A percentile compares a stretch with the other conserved stretches of the same genome.
phyloP scores from a whole-genome alignment of 2,329 filamentous ascomycete species.

The Lachnellula arida region DNA sequence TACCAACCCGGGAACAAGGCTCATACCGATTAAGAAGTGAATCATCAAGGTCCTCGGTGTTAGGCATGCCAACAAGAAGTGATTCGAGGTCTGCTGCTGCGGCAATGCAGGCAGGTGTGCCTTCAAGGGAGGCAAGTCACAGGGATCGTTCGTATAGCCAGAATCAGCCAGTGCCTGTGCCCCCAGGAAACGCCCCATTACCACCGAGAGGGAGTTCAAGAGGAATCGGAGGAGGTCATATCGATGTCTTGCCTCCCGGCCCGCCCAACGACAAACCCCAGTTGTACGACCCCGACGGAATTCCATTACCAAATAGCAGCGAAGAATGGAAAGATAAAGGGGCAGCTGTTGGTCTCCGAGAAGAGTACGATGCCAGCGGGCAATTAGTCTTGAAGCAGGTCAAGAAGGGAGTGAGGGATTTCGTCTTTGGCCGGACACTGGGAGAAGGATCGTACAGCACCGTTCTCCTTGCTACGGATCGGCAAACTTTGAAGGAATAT shows the following conservation, averaged over 20 bases:
- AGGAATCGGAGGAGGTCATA: conserved; percentile 57
- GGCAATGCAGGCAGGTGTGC: conserved; percentile 55
- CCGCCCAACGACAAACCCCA: conserved; percentile 30
- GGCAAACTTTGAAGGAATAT: conserved; percentile 91
- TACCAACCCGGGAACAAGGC: conserved; percentile 34
- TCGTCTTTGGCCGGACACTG: conserved; percentile 83
- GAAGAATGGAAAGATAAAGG: conserved; percentile 97
- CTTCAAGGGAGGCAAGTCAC: conserved; percentile 64
- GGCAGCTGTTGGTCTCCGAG: conserved; percentile 76
- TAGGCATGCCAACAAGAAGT: conserved; percentile 49
- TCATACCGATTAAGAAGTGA: conserved; percentile 55
- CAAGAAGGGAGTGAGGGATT: conserved; percentile 97
- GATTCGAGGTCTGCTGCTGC: conserved; percentile 58
- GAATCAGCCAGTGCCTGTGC: conserved; percentile 42
- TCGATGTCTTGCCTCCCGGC: conserved; percentile 26
- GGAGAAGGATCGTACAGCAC: conserved; percentile 98
- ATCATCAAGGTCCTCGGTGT: conserved; percentile 52
- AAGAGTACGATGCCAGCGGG: conserved; percentile 81
- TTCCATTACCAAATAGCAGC: conserved; percentile 55
- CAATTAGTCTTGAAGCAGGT: conserved; percentile 76
- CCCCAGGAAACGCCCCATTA: conserved; percentile 52
- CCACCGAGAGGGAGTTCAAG: conserved; percentile 75
- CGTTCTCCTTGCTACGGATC: conserved; percentile 86
- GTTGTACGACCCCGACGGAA: conserved; percentile 53
- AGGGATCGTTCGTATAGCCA: conserved; percentile 64